Conservation (phyloP, 202 grass and related monocot species). For the Cymbopogon flexuosus region DNA sequence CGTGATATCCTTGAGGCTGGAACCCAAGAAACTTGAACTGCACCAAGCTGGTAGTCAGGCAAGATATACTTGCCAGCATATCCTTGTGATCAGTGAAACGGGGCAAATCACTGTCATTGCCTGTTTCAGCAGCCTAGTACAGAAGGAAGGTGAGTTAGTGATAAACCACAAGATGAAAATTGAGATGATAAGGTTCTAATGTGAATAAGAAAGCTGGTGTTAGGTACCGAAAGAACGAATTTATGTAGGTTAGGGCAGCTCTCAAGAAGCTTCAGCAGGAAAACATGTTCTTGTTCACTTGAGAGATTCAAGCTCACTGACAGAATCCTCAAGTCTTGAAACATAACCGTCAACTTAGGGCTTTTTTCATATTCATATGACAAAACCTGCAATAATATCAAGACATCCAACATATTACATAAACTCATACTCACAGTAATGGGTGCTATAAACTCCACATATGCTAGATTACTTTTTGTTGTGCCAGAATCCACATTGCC, state of each 20-base stretch:
- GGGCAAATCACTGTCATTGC: background rate
- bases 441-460: background rate
- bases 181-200: constrained; percentile 10
- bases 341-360: constrained; percentile 24
- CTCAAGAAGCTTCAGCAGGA: constrained; percentile 45
- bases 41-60: constrained; percentile 29
- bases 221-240: constrained; percentile 44
- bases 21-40: constrained; percentile 37
- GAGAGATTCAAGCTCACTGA: constrained; percentile 38
- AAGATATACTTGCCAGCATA: constrained; percentile 29
- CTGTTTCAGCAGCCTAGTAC: constrained; percentile 28
- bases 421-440: background rate
- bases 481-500: constrained; percentile 16
- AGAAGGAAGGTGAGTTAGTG: background rate
- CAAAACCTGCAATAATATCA: constrained; percentile 25
- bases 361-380: constrained; percentile 36
- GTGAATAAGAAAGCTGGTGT: background rate
- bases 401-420: background rate
- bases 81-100: constrained; percentile 9
- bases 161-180: constrained; percentile 6
- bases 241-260: constrained; percentile 37
- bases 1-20: constrained; percentile 24
- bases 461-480: background rate
- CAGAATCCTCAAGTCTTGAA: constrained; percentile 35
- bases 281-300: constrained; percentile 7